Evolutionary conservation across 164 flowering plant genomes (phyloP), one percentile per base, ranked within the genome.

Genomic region (Saururus chinensis): DNA sequence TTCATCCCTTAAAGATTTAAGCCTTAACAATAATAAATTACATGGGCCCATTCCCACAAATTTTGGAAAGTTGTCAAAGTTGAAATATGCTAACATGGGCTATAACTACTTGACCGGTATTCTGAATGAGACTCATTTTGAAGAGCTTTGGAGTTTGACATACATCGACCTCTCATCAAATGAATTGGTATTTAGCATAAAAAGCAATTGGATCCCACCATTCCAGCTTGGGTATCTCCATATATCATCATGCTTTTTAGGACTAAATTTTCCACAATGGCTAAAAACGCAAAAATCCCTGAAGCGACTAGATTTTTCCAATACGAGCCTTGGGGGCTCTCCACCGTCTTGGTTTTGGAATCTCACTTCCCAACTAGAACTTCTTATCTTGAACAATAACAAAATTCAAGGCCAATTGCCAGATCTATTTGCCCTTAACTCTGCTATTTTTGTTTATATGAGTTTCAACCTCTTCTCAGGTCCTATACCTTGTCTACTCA

Each of bases 211-310:
- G 79, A 20, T 68, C 26, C 76, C 70, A 23, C 72, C 77, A 52
- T 77, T 74, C 56, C 64, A 26, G 42, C 72, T 74, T 21, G 6
- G n/a, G 0, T 0, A 1, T 21, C 74, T 19, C 9, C 30, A 0
- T 13, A 74, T 5, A 22, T n/a, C 20, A 6, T 57, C 68, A 49
- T 70, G 70, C 59, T 19, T 7, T 22, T 45, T 75, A 9, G 70
- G 71, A 9, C 72, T 68, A 0, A 13, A 21, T 0, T 68, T 74
- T 61, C 72, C 73, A 4, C 41, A 37, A 25, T 77, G 81, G 81
- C 70, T 77, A 48, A 64, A 57, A 19, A 57, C 40, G 16, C 81
- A 74, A 53, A 69, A 22, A 35, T 13, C 61, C 23, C 68, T 71
- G 14, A 9, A 13, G 7, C 17, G 4, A 2, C 2, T 45, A 40